A percentile compares a stretch with the other conserved stretches of the same genome.
Conservation (phyloP, 768 basidiomycete genomes). For the Lyophyllum shimeji region DNA sequence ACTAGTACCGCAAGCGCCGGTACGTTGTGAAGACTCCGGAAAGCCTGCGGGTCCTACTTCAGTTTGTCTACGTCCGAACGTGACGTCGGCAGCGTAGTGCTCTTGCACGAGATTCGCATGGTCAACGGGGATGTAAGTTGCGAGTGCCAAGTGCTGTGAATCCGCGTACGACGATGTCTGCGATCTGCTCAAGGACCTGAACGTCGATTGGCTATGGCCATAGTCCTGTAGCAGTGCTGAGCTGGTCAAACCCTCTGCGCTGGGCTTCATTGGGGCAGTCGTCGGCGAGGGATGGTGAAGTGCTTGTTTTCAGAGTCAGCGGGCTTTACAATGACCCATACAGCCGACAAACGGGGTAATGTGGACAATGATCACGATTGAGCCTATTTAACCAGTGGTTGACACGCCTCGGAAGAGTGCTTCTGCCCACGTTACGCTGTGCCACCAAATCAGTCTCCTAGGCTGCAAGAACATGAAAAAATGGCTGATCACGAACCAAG, state of each 20-base stretch:
- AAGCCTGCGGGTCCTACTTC: constrained; percentile 8
- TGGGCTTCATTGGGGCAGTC: background rate
- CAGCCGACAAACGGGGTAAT: background rate
- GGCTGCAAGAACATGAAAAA: background rate
- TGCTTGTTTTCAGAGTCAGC: background rate
- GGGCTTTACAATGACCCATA: background rate
- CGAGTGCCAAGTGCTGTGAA: background rate
- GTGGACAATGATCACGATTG: background rate
- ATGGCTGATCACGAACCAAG: background rate
- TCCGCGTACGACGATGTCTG: background rate
- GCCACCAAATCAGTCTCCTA: background rate
- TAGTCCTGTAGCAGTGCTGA: constrained; percentile 1
- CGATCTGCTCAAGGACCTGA: background rate
- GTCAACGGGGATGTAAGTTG: background rate
- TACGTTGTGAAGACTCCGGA: constrained; percentile 24
- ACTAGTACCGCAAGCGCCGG: constrained; percentile 3
- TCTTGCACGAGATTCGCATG: background rate
- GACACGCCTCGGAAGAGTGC: background rate
- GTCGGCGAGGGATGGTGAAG: background rate
- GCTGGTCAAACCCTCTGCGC: background rate
- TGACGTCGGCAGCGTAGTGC: background rate
- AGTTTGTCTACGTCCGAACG: background rate
- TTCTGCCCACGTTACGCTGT: background rate
- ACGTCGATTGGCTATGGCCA: background rate
- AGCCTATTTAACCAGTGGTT: background rate